phyloP scores from a whole-genome alignment of 768 basidiomycete species.

The Candolleomyces eurysporus region DNA sequence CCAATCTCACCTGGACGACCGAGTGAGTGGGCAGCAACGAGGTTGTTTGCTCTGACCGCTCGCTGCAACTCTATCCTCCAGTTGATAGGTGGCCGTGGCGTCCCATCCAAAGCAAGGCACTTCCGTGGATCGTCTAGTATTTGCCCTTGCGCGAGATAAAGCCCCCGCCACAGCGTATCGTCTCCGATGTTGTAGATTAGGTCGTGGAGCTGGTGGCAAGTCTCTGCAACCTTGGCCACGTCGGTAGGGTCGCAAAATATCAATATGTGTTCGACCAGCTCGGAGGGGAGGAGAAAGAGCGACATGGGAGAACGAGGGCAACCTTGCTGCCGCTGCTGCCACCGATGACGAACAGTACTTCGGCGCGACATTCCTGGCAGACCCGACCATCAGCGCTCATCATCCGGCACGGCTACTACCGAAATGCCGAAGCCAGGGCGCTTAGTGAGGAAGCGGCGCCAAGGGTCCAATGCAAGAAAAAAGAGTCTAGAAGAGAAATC shows the following conservation, averaged over 20 bases:
- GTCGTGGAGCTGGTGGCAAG: constrained; percentile 36
- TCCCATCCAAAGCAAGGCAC: constrained; percentile 39
- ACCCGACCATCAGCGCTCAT: no score
- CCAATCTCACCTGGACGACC: constrained; percentile 44
- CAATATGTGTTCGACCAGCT: constrained; percentile 60
- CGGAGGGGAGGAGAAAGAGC: constrained; percentile 48
- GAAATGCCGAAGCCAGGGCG: no score
- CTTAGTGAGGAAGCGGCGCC: no score
- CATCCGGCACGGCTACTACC: no score
- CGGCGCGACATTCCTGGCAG: no score
- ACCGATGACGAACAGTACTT: not conserved
- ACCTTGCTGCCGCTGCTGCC: not conserved
- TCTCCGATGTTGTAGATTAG: constrained; percentile 47
- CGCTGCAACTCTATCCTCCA: constrained; percentile 58
- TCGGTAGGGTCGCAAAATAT: constrained; percentile 59
- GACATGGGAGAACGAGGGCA: constrained; percentile 13
- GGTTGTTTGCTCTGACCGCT: constrained; percentile 51
- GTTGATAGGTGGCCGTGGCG: constrained; percentile 32
- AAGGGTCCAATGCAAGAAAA: no score
- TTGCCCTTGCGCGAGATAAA: constrained; percentile 52
- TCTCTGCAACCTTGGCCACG: constrained; percentile 51
- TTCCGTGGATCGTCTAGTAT: constrained; percentile 62
- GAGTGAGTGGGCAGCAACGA: constrained; percentile 32
- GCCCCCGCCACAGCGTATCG: constrained; percentile 57
- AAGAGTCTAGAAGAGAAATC: no score